Base-by-base conservation (phyloP, 192 early-diverging fungal species). In the Mortierella alpina region DNA sequence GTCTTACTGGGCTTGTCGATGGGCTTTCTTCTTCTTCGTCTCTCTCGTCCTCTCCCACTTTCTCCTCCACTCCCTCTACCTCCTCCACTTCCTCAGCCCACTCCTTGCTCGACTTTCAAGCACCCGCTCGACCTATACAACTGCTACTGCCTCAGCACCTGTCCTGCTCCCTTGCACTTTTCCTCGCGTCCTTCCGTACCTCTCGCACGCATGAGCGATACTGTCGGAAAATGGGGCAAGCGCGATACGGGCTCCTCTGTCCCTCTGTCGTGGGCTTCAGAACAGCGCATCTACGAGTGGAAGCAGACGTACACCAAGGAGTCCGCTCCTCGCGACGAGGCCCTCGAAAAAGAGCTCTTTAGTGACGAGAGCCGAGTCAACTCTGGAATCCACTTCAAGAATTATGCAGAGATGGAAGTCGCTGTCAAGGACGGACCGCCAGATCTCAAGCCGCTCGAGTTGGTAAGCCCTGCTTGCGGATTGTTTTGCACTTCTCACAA, bases 301-400 rank as follows among this genome's bases (percentile, higher is more conserved):
- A 86, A 89, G 59, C 72, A 85, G 0, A 82, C 82, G 55, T 88
- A 88, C 63, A 83, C 85, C 10, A 62, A 82, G 42, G 91, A 89
- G 15, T 84, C 90, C 5, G 89, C 88, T 8, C 86, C 91, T 11
- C 58, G 84, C 44, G 89, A 95, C 74, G 53, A 79, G 11, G 86
- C 73, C 22, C 69, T 95, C 11, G 93, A 95, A 62, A 51, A 63
- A 10, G 87, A 91, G 42, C 82, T 95, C 15, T 94, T 90, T 66
- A 85, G 86, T 14, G 68, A 76, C 46, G 87, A 69, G 8, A 82
- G 85, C n/a, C 86, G 92, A 18, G 84, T 93, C 17, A 86, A 87
- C 66, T 86, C 89, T 45, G 94, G 94, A 44, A 90, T 94, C 53
- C 94, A 95, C 65, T 95, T 95, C 82, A 82, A 88, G 9, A 91